Conservation (phyloP, 2,329 filamentous ascomycete genomes). For the Fusarium setosum region DNA sequence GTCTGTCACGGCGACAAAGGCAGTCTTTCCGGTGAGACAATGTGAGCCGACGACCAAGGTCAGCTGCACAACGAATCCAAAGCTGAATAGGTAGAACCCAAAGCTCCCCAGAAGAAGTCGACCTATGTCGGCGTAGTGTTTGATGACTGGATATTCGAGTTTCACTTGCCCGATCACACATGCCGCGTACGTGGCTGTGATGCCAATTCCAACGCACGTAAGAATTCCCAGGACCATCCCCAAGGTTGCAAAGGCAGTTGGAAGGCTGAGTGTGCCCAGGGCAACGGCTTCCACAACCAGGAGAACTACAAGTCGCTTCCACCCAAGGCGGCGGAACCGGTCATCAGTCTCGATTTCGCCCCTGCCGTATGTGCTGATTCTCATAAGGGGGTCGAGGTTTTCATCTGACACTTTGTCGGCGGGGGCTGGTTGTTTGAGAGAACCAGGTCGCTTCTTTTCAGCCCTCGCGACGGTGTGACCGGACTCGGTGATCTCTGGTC, state of each 20-base stretch:
- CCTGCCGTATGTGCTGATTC: background rate
- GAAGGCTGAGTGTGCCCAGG: background rate
- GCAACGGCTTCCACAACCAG: background rate
- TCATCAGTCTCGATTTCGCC: background rate
- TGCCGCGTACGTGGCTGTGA: background rate
- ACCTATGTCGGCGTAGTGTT: background rate
- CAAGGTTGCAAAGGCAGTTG: background rate
- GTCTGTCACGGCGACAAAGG: background rate
- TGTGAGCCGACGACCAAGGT: background rate
- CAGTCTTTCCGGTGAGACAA: background rate
- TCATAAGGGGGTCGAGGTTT: no score
- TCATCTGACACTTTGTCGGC: no score
- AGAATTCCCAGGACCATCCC: background rate
- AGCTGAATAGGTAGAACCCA: background rate
- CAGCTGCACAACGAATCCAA: background rate
- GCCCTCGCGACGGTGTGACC: no score
- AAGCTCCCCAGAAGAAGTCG: background rate
- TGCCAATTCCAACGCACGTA: background rate
- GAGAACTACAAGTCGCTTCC: background rate
- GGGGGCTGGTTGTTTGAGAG: no score
- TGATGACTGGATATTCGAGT: background rate
- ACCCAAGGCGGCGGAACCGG: background rate
- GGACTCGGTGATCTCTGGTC: no score
- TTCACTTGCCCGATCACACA: background rate
- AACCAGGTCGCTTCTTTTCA: no score